These are phyloP conservation scores for Venturiaceae sp. DNA, from an alignment of 2,329 filamentous ascomycete genomes.

Conservation along the genomic window DNA sequence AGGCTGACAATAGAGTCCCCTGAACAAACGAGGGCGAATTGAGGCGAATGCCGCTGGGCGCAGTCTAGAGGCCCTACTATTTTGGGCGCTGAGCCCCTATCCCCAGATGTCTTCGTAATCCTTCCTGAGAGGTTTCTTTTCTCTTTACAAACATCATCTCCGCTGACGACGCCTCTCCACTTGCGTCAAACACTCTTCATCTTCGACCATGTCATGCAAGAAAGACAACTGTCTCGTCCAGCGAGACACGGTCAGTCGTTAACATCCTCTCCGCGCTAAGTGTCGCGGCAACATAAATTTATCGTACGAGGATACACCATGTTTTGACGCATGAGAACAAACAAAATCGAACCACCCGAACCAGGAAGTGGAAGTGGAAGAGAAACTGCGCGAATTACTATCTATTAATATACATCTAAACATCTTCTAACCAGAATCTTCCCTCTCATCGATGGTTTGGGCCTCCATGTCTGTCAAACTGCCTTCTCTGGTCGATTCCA, in stretches of 20 bases:
- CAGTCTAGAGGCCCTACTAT: not conserved
- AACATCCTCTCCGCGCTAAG: not conserved
- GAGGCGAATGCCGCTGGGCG: not conserved
- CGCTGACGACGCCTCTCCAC: not conserved
- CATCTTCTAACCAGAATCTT: not conserved
- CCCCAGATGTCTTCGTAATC: too few species aligned
- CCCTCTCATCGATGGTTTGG: not conserved
- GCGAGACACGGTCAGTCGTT: too few species aligned
- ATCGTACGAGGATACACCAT: not conserved
- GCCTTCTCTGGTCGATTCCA: not conserved
- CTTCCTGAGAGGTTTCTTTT: too few species aligned
- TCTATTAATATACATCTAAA: not conserved
- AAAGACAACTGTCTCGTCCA: too few species aligned
- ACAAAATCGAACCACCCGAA: too few species aligned
- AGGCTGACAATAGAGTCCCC: not conserved
- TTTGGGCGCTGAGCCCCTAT: not conserved
- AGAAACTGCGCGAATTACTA: too few species aligned
- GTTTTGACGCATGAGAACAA: not conserved
- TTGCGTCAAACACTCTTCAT: too few species aligned
- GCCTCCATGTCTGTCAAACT: not conserved
- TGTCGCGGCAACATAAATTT: not conserved
- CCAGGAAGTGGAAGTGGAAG: too few species aligned
- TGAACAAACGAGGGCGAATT: not conserved
- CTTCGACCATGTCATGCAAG: too few species aligned
- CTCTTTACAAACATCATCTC: too few species aligned